Evolutionary conservation across 208 protist species (phyloP), one percentile per base, ranked within the genome.

Genomic region (Crithidia mellificae): DNA sequence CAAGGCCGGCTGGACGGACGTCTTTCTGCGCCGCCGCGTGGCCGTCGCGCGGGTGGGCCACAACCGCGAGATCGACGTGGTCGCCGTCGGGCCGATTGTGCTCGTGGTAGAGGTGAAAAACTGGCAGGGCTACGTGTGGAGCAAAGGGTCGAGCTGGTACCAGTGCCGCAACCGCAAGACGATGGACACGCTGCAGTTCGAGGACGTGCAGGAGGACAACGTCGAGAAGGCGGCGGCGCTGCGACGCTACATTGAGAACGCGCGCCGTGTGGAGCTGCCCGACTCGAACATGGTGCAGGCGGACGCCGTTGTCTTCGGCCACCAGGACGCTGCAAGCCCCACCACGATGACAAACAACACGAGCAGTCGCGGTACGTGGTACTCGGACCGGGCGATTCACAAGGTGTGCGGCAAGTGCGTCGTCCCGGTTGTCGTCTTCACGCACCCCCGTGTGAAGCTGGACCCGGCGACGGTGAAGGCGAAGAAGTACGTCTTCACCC

Each of bases 51-150:
- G 87, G 6, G 63, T 91, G 17, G 80, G 84, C 11, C 87, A 93
- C 81, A 94, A 94, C 67, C 91, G 91, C 44, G 88, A 96, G 64
- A 93, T 96, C 63, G 91, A 96, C 71, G 91, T 94, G 6, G 62
- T 96, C 44, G 91, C 88, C 0, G 83, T 96, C 7, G 88, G 87
- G 5, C 82, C 81, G 15, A 73, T 92, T 43, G 63, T 96, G 17
- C 80, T 94, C 12, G 91, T 96, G 22, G 79, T 96, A 7, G 91
- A 96, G 72, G 91, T 96, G 53, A 96, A 96, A 70, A 75, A 96
- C 65, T 96, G 91, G 88, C 86, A 84, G n/a, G 91, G 91, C 32
- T 75, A 81, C n/a, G 87, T 96, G 49, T 96, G 91, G 88, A 84
- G 83, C 56, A 91, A 94, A 47, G 91, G 91, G 5, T 71, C 74